Base-by-base conservation (phyloP, 2,329 filamentous ascomycete species). In the Aspergillus ustus region DNA sequence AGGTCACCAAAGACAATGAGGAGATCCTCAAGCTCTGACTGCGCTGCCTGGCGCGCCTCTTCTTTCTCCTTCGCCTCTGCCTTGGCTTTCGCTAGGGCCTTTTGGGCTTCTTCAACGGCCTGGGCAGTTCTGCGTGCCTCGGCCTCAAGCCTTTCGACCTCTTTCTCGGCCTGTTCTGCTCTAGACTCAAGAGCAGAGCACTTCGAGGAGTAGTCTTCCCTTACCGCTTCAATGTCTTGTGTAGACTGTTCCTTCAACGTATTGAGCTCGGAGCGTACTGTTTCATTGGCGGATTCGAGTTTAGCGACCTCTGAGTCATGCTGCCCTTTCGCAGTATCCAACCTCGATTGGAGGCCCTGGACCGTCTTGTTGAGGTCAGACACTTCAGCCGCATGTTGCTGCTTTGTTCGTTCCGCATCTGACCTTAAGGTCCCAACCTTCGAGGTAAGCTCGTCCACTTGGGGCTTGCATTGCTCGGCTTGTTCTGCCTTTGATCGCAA, bases 1-100 rank as follows among this genome's bases (percentile, higher is more conserved):
- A 93, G 73, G 72, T 95, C 91, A 15, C 87, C 88, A 75, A 93
- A 92, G 5, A 95, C 89, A 80, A 94, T 90, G 40, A 95, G 79
- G 57, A 94, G 81, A 74, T 95, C 91, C 67, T 95, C 91, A 50
- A 94, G 81, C 75, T 95, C 91, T 2, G 85, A 83, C 72, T 94
- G 91, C 5, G 84, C 83, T 1, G 84, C 78, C 63, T 87, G 83
- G 59, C 85, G 87, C 61, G 89, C 87, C 62, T 87, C 83, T 67
- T 88, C 86, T 64, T 85, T 88, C 65, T 84, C 78, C 66, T 71
- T 70, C 8, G 64, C 69, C 46, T 76, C 73, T 2, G 64, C 62
- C 31, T 75, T 68, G n/a, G 67, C 69, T 65, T 74, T 76, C 37
- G 72, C 69, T 25, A 77, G 64, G 25, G 72, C 71, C 28, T 69